Evolutionary conservation across 2,329 filamentous ascomycete genomes (phyloP), one percentile per base, ranked within the genome.

Genomic region (Exserohilum turcica): DNA sequence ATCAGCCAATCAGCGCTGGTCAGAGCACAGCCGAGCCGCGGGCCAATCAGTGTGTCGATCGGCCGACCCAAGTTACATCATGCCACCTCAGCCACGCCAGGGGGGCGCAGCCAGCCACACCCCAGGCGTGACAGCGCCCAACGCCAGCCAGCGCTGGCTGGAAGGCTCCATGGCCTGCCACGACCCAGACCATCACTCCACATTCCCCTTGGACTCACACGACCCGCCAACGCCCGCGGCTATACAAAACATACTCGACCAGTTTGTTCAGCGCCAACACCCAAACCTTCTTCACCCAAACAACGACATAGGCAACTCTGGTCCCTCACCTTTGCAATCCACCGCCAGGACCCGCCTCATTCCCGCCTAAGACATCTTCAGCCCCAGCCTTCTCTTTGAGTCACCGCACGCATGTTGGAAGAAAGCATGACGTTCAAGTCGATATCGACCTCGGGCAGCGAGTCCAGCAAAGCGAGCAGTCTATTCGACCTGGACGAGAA

Each of bases 401-500:
- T 59, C 28, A 40, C 21, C 35, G 33, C 42, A 19, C 32, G 58
- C 58, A 55, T 48, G 50, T 43, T 55, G 44, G 45, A 61, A 48
- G 43, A 59, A 54, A 72, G 54, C 59, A 74, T 70, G 64, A 79
- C 77, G 36, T 78, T 77, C 70, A 72, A 79, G 55, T 77, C 74
- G 42, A 68, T 70, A 40, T 79, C 77, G n/a, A 77, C 78, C 27
- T 70, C 71, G 46, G 67, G 63, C 48, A 69, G 69, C 19, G 54
- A 48, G 31, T 71, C 70, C 15, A 72, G 72, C 24, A 73, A 71
- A 39, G 74, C 71, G 24, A 77, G 74, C 45, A 73, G 67, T 48
- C 74, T 77, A 36, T 80, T 79, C 54, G 68, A 70, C 32, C 71
- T 81, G 6, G 74, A 80, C 56, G 75, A 77, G 44, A 66, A 74